Evolutionary conservation across 108 stramenopile genomes (phyloP).

Genomic region (Skeletonema tropicum): DNA sequence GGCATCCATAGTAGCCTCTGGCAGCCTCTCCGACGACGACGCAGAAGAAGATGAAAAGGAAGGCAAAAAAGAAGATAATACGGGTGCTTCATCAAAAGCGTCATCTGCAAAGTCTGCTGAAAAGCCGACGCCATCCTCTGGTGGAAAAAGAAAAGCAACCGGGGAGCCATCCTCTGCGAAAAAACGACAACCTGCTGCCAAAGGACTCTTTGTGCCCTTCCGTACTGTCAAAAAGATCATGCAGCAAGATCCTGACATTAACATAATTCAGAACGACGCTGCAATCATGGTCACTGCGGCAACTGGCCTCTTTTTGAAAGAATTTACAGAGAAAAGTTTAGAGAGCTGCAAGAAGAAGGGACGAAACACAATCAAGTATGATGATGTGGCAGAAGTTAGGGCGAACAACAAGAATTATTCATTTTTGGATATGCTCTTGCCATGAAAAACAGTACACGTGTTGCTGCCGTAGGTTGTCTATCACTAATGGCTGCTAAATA

Average conservation of each 20-base stretch:
- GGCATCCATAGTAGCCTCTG: not conserved
- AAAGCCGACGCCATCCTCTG: not conserved
- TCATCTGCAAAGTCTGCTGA: not conserved
- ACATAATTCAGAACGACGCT: constrained; percentile 89
- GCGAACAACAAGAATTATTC: constrained; percentile 64
- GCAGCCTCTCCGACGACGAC: constrained; percentile 5
- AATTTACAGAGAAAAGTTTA: constrained; percentile 74
- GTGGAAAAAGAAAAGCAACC: not conserved
- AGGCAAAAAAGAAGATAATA: not conserved
- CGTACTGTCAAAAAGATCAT: constrained; percentile 83
- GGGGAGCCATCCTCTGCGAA: constrained; percentile 18
- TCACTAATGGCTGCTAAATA: not conserved
- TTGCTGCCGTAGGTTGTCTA: not conserved
- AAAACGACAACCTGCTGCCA: constrained; percentile 55
- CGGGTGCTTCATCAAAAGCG: not conserved
- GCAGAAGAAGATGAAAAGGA: constrained; percentile 4
- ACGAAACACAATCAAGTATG: constrained; percentile 81
- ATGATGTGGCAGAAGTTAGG: constrained; percentile 87
- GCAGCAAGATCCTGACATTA: constrained; percentile 83
- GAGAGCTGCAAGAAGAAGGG: constrained; percentile 67
- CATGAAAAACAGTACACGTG: constrained; percentile 35
- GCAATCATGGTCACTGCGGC: constrained; percentile 82
- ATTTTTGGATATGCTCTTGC: constrained; percentile 75
- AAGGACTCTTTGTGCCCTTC: constrained; percentile 81
- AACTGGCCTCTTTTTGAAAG: constrained; percentile 73